Percentiles rank a stretch among this genome's conserved stretches.
phyloP scores from a whole-genome alignment of 352 stramenopile species.

The Globisporangium recalcitrans region DNA sequence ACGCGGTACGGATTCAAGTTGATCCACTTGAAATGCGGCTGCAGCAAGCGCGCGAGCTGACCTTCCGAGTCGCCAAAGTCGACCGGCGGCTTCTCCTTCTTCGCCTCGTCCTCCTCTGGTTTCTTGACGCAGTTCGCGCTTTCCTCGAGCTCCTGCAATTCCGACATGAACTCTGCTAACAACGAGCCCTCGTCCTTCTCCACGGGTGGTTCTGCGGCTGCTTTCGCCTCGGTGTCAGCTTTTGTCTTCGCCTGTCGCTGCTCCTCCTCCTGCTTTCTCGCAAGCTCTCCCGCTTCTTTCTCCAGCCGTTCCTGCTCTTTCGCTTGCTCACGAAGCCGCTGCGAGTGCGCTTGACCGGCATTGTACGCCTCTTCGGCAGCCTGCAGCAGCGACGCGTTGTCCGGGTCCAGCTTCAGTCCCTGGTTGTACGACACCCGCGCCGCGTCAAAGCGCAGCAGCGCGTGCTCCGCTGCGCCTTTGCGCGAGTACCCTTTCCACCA shows the following conservation, averaged over 20 bases:
- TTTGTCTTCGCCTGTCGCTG: constrained; percentile 17
- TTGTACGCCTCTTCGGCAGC: constrained; percentile 66
- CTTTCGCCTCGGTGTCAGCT: constrained; percentile 21
- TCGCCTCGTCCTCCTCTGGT: constrained; percentile 21
- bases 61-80: constrained; percentile 68
- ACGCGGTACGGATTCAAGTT: constrained; percentile 88
- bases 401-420: constrained; percentile 57
- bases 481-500: constrained; percentile 88
- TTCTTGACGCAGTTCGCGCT: constrained; percentile 77
- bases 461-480: constrained; percentile 76
- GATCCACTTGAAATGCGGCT: constrained; percentile 81
- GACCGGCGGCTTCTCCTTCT: constrained; percentile 48
- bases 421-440: constrained; percentile 67
- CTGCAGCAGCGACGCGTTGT: constrained; percentile 63
- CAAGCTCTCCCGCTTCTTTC: constrained; percentile 33
- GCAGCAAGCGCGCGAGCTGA: constrained; percentile 57
- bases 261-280: constrained; percentile 16
- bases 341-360: constrained; percentile 64
- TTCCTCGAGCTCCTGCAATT: constrained; percentile 82
- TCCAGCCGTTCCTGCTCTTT: constrained; percentile 36
- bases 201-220: constrained; percentile 11
- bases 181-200: constrained; percentile 48
- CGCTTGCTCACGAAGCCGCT: constrained; percentile 45
- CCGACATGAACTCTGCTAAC: constrained; percentile 76
- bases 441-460: constrained; percentile 66